These are phyloP conservation scores for Paxillus ammoniavirescens DNA, from an alignment of 768 basidiomycete species.

Conservation along the genomic window DNA sequence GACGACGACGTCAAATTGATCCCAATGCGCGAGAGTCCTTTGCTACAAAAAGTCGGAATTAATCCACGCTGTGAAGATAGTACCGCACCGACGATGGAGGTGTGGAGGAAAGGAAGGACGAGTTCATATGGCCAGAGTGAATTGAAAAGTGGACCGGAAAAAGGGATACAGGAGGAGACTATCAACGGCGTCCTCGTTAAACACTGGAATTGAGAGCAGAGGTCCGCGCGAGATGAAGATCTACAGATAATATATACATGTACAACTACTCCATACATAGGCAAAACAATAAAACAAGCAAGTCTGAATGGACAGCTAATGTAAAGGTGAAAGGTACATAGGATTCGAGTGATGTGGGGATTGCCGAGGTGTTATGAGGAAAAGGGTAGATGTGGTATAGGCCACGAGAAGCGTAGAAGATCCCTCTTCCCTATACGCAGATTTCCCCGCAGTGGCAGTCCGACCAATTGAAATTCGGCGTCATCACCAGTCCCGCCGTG, in stretches of 20 bases:
- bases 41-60: slow-evolving; percentile 46
- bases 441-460: slow-evolving; percentile 65
- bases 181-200: slow-evolving; percentile 55
- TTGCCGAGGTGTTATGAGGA: background rate
- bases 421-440: slow-evolving; percentile 63
- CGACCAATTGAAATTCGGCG: slow-evolving; percentile 54
- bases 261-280: slow-evolving; percentile 4
- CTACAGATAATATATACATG: slow-evolving; percentile 19
- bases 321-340: background rate
- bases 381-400: background rate
- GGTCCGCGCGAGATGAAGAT: slow-evolving; percentile 3
- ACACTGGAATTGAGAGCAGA: slow-evolving; percentile 45
- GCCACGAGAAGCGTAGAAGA: background rate
- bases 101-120: slow-evolving; percentile 52
- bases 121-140: slow-evolving; percentile 49
- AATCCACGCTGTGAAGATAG: slow-evolving; percentile 34
- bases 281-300: slow-evolving; percentile 5
- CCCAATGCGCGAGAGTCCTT: slow-evolving; percentile 46
- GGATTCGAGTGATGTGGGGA: background rate
- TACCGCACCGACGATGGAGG: slow-evolving; percentile 49
- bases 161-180: slow-evolving; percentile 52
- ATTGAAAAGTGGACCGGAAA: slow-evolving; percentile 39
- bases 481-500: slow-evolving; percentile 36
- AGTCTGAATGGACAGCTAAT: slow-evolving; percentile 3
- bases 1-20: slow-evolving; percentile 49